Base-by-base conservation (phyloP, 768 basidiomycete genomes). In the Lactifluus volemus region DNA sequence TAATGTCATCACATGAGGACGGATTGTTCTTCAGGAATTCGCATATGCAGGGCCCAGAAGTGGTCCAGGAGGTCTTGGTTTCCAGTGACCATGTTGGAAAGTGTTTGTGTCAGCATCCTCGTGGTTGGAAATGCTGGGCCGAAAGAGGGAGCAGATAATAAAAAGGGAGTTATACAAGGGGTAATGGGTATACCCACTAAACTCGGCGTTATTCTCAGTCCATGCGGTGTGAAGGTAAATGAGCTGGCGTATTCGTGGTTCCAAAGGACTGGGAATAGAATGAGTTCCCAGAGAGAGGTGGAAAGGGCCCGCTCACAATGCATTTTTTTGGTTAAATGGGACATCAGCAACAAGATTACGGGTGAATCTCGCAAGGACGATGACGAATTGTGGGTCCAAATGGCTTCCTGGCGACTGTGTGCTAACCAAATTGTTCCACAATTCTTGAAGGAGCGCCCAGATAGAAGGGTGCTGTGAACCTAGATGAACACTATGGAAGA, bases 21-120 rank as follows among this genome's bases (percentile, higher is more conserved):
- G 50, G 83, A 81, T 69, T 86, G 79, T 63, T 89, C 84, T 67
- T 91, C 89, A 1, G 86, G 81, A 4, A 88, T 76, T 55, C 77
- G 78, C 69, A 91, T 73, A 66, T 86, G 86, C 1, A 73, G 77
- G 39, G 77, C 77, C 89, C 87, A 92, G 36, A 88, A 72, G 21
- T 70, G 76, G n/a, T 76, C 70, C 63, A 81, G 76, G 49, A 86
- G 77, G 8, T 63, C 66, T 45, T 85, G 81, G 62, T 92, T 89
- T 8, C 80, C 79, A 2, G 94, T 92, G 36, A 95, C 80, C 25
- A 92, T 76, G 70, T 97, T 97, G 19, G 92, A 89, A 32, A 96
- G 77, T 4, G 88, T 75, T 70, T 97, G 92, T 2, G 85, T 77
- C 32, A 90, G 74, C 60, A 89, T 78, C 15, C 89, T 79, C 8